These are phyloP conservation scores for Populus hybrid DNA, from an alignment of 441 rosid genomes.

Conservation along the genomic window DNA sequence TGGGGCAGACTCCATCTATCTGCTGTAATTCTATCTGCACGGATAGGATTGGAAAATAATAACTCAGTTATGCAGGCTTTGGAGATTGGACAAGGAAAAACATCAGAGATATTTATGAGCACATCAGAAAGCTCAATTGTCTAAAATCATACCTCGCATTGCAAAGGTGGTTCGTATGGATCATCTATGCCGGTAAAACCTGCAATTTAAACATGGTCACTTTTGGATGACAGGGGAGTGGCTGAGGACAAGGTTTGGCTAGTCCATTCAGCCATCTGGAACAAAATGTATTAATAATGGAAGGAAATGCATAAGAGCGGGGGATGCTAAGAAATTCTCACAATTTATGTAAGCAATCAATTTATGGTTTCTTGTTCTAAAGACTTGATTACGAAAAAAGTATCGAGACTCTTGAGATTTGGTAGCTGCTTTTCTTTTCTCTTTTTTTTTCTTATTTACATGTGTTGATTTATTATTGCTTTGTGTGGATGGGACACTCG, in stretches of 20 bases:
- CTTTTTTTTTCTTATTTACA: background rate
- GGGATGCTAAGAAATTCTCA: background rate
- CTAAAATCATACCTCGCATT: constrained; percentile 63
- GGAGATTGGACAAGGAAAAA: background rate
- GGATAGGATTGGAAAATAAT: background rate
- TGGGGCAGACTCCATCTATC: constrained; percentile 58
- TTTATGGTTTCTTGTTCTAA: background rate
- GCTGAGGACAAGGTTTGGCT: background rate
- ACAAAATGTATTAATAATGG: background rate
- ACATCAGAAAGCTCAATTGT: background rate
- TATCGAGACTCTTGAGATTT: no score
- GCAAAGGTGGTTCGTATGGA: constrained; percentile 80
- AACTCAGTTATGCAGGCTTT: background rate
- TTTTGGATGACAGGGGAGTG: background rate
- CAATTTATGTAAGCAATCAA: background rate
- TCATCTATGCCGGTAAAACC: constrained; percentile 96
- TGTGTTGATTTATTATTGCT: background rate
- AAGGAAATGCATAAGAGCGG: background rate
- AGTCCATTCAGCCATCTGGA: background rate
- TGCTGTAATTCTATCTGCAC: constrained; percentile 63
- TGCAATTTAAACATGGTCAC: constrained; percentile 25
- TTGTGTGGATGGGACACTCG: no score
- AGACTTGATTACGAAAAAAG: no score
- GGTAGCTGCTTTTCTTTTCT: no score
- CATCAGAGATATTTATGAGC: background rate